Base-by-base conservation (phyloP, 768 basidiomycete genomes). In the Psilocybe tampanensis region DNA sequence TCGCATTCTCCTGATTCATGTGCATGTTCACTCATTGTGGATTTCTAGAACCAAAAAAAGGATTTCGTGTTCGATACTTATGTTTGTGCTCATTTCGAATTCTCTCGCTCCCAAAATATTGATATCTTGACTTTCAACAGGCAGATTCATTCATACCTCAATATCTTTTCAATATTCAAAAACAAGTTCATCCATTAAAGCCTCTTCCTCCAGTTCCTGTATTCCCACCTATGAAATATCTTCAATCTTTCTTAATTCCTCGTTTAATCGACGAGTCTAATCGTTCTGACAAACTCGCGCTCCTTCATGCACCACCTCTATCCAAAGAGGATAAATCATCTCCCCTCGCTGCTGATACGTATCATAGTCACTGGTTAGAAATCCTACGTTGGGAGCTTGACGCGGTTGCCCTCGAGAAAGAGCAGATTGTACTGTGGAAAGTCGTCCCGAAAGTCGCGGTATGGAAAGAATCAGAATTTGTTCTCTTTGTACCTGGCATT, bases 121-220 rank as follows among this genome's bases (percentile, higher is more conserved):
- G 29, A 29, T 39, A 39, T 13, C 12, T 6, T 5, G 15, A 39
- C 36, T n/a, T 29, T 29, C 6, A 39, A 39, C 52, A 82, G 80
- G 81, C 81, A 59, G 76, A 80, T 43, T 68, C 72, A 42, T 82
- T 79, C 65, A 67, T 80, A 55, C 81, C 79, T 41, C 74, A 78
- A 62, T 81, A 77, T 67, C 71, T 82, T 56, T 74, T 73, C 72
- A 76, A 78, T 59, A 77, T 82, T 29, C 80, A 82, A 72, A 76
- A 69, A 57, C 73, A 75, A 67, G 63, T 71, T 44, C 78, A 81
- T 64, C 67, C 66, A 19, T 70, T 82, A 51, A 65, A 71, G 34
- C 72, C 76, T 57, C 69, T 80, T 23, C 74, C 76, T 9, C 72
- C 80, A 54, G 61, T 76, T 62, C 70, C 76, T 60, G 52, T 74